These are phyloP conservation scores for Cruciata laevipes DNA, from an alignment of 257 asterid species.

Conservation along the genomic window DNA sequence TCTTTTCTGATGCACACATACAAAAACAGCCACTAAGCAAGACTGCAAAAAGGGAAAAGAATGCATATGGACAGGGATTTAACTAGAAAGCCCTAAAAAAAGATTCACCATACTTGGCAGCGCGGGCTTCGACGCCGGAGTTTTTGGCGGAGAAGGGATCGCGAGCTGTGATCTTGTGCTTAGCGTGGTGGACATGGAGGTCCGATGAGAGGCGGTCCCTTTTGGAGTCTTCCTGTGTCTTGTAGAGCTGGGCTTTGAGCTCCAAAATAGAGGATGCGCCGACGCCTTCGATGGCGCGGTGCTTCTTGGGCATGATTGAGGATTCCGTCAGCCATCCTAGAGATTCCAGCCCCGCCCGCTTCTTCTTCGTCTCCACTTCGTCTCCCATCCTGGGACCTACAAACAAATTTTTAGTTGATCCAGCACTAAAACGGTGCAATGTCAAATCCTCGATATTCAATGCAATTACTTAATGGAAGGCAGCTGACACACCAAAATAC, in stretches of 20 bases:
- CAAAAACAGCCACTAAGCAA: background rate
- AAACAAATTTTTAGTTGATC: too few species aligned
- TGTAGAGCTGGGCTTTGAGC: conserved; percentile 91
- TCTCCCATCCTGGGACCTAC: conserved; percentile 21
- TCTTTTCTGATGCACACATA: background rate
- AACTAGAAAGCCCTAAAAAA: background rate
- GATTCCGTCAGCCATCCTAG: conserved; percentile 99
- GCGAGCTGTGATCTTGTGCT: conserved; percentile 45
- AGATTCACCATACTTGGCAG: conserved; percentile 37
- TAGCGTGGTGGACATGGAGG: conserved; percentile 74
- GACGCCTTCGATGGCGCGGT: conserved; percentile 79
- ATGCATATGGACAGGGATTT: background rate
- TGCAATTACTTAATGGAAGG: too few species aligned
- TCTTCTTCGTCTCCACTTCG: conserved; percentile 39
- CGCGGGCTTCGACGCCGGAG: conserved; percentile 82
- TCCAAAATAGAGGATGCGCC: conserved; percentile 91
- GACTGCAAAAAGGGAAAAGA: background rate
- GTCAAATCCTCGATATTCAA: too few species aligned
- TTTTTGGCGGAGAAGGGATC: conserved; percentile 53
- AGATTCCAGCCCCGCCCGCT: conserved; percentile 65
- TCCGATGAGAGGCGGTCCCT: conserved; percentile 53
- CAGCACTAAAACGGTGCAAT: too few species aligned
- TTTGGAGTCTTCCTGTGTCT: conserved; percentile 83
- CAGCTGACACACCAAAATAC: too few species aligned
- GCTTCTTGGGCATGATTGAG: conserved; percentile 90